A percentile compares a stretch with the other conserved stretches of the same genome.
These are phyloP conservation scores for Apiospora malaysiana DNA, from an alignment of 2,329 filamentous ascomycete species.

Conservation along the genomic window DNA sequence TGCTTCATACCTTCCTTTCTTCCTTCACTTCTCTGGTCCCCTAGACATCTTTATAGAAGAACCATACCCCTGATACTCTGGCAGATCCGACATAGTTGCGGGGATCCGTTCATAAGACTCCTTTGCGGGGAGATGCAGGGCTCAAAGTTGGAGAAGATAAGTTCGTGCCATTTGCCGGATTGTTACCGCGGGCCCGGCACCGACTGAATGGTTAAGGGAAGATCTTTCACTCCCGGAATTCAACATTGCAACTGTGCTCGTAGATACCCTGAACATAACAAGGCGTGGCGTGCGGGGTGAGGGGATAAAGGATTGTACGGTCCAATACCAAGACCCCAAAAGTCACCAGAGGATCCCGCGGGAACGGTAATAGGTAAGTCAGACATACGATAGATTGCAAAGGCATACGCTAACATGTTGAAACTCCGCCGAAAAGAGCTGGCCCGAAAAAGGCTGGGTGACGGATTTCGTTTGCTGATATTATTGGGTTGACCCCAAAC, in stretches of 20 bases:
- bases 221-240: background rate
- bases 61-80: too few species aligned
- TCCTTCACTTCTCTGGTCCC: background rate
- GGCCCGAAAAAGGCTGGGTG: too few species aligned
- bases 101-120: background rate
- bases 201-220: background rate
- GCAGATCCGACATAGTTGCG: background rate
- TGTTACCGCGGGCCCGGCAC: background rate
- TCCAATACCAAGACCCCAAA: background rate
- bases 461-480: too few species aligned
- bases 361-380: background rate
- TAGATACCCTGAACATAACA: background rate
- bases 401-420: too few species aligned
- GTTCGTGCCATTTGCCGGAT: background rate
- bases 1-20: background rate
- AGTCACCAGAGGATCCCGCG: background rate
- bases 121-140: background rate
- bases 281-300: background rate
- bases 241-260: background rate
- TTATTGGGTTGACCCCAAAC: too few species aligned
- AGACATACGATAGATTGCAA: too few species aligned
- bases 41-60: background rate
- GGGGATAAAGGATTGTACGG: background rate
- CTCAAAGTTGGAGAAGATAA: too few species aligned
- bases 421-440: too few species aligned